Evolutionary conservation across 2,329 filamentous ascomycete genomes (phyloP), one percentile per base, ranked within the genome.

Genomic region (Trichoderma aggressivum): DNA sequence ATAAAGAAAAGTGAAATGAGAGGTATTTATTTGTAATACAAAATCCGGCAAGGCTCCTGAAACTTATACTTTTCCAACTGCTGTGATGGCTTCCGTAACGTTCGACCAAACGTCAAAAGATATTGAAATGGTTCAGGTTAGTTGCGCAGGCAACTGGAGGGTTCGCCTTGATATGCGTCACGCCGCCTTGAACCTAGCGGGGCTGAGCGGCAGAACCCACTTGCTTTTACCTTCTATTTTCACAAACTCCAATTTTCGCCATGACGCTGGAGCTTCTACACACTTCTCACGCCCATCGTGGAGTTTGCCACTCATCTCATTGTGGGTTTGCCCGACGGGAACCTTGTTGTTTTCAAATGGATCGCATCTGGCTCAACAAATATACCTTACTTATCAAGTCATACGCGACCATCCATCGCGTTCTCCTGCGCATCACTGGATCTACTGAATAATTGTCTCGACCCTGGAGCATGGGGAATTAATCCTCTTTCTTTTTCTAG

Each of bases 121-220:
- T 64, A 10, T 59, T 59, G 28, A 59, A 36, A 55, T 56, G 63
- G 47, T 66, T 36, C 16, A 66, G 63, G 47, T 66, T 58, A 43
- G 43, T n/a, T 30, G 34, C 50, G 36, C 24, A 30, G 50, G 7
- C 50, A 66, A 18, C 63, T 12, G 58, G 30, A 61, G 53, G 64
- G 64, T 56, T 67, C 64, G 58, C 32, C 26, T 56, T 66, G 55
- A 43, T 43, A 47, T 70, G 72, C 68, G 72, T 73, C 72, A 72
- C 67, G 61, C 72, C 72, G 70, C 50, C 36, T 50, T 53, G 53
- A 34, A 26, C n/a, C 50, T 67, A 53, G 69, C 39, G 69, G 69
- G 69, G 69, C 47, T 59, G 28, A 34, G 55, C 34, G 43, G 50
- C 60, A 65, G 64, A 64, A 64, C 32, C 34, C 55, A 36, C 62